Conservation (phyloP, 129 eudicot genomes). For the Oenanthe sinensis region DNA sequence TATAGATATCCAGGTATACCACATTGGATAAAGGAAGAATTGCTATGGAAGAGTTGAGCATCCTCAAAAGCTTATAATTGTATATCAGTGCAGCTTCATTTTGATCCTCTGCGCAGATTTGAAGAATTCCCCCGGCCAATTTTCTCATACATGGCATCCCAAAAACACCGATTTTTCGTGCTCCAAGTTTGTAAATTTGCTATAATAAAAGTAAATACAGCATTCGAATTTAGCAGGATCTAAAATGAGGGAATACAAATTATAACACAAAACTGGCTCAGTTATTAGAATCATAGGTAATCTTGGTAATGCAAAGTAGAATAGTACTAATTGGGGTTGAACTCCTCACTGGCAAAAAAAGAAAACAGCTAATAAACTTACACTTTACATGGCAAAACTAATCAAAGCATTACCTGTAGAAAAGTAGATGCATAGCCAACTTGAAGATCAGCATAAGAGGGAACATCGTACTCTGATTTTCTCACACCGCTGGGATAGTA, state of each 20-base stretch:
- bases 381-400: too few species aligned
- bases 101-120: constrained; percentile 37
- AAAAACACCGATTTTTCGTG: constrained; percentile 54
- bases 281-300: neutral
- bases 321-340: too few species aligned
- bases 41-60: constrained; percentile 23
- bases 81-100: constrained; percentile 46
- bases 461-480: neutral
- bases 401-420: neutral
- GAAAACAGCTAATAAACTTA: too few species aligned
- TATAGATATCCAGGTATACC: constrained; percentile 38
- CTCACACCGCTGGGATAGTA: neutral
- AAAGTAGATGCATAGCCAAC: neutral
- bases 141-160: constrained; percentile 53
- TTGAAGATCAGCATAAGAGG: constrained; percentile 2
- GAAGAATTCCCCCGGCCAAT: constrained; percentile 33
- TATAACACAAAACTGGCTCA: neutral
- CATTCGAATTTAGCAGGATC: neutral
- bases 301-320: neutral
- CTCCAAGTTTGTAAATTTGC: constrained; percentile 63
- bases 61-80: constrained; percentile 38
- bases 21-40: constrained; percentile 27
- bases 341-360: too few species aligned
- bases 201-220: too few species aligned
- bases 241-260: neutral